Evolutionary conservation across 306 rosid species (phyloP), one percentile per base, ranked within the genome.

Genomic region (Oemleria cerasiformis): DNA sequence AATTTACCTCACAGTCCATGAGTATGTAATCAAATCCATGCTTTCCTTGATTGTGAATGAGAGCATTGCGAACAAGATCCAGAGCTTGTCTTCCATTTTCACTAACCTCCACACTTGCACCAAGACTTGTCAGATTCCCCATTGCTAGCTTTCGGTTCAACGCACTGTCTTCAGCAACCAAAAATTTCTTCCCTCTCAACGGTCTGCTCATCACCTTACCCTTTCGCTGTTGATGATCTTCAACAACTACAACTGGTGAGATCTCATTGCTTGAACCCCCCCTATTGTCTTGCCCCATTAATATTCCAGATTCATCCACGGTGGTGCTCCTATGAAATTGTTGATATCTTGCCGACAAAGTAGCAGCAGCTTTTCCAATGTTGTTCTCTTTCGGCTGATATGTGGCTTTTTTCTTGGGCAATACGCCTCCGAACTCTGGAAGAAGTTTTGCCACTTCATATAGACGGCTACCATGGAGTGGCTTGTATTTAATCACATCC

Each of bases 1-100:
- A 30, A 2, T 30, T 77, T 75, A 89, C 96, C 95, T 86, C 85
- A 49, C 92, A 87, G 41, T 89, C 98, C 97, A 94, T 91, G 44
- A 94, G 66, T 68, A 91, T 84, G 76, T 82, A 91, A 72, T 91
- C 90, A 23, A 80, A 91, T 21, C 71, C 80, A 1, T 39, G 60
- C 63, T 77, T 59, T 30, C 53, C 21, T 23, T 51, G 79, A 43
- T 58, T 38, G 3, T 30, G 36, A 39, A 14, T 9, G 39, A 87
- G 77, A 71, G 69, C 89, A 14, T 76, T 75, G 50, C 47, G 60
- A 76, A 87, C 87, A 21, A 69, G 70, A 44, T 71, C 56, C 54
- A 84, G 71, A 42, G 88, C 95, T 68, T 87, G 68, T 71, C 73
- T 76, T 11, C 98, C 95, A 79, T 94, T 87, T 74, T 59, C 56